phyloP scores from a whole-genome alignment of 2,329 filamentous ascomycete genomes.

The Diaporthe citrichinensis region DNA sequence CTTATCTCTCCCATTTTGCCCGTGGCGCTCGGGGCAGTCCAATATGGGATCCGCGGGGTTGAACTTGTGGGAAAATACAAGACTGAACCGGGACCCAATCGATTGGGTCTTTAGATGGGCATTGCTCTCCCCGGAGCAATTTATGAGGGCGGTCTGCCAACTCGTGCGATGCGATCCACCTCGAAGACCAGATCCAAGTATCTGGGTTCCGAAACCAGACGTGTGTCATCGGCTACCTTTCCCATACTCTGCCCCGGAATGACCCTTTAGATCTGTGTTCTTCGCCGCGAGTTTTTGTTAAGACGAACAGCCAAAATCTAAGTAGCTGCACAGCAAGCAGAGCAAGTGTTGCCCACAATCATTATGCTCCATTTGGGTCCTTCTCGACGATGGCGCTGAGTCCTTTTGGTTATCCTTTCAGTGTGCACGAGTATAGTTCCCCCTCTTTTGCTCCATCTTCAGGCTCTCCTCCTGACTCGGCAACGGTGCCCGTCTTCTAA shows the following conservation, averaged over 20 bases:
- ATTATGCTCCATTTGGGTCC: no score
- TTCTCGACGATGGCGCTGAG: neutral
- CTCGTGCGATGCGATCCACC: neutral
- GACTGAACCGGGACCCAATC: no score
- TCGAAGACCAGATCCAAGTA: neutral
- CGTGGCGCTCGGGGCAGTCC: neutral
- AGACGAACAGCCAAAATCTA: neutral
- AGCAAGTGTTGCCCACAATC: neutral
- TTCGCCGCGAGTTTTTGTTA: neutral
- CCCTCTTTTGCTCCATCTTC: constrained; percentile 79
- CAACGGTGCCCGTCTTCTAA: constrained; percentile 76
- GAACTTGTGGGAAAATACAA: no score
- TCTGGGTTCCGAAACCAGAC: neutral
- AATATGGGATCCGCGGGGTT: no score
- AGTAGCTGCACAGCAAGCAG: neutral
- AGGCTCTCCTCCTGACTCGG: constrained; percentile 89
- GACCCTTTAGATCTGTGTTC: neutral
- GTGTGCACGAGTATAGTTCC: constrained; percentile 70
- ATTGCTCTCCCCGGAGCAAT: neutral
- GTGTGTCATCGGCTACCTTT: neutral
- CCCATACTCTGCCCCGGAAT: neutral
- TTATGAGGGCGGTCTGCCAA: neutral
- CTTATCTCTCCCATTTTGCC: neutral
- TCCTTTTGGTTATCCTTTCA: constrained; percentile 48
- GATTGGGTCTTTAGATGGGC: neutral